Evolutionary conservation across 176 grass and related monocot species (phyloP), one percentile per base, ranked within the genome.

Genomic region (Tillandsia leiboldiana): DNA sequence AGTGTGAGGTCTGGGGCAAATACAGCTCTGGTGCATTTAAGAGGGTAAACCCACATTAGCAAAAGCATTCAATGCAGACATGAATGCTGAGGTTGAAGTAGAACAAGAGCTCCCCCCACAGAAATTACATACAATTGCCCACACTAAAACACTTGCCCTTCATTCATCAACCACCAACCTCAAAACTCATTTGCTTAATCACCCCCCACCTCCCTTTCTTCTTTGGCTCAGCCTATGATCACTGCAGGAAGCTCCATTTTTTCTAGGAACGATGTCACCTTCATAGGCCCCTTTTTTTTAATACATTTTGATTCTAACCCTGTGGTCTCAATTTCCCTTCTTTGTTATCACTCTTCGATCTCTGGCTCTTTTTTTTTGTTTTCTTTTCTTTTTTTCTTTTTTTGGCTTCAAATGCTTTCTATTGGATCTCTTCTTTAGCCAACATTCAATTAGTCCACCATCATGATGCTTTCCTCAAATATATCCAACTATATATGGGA

Each of bases 111-210:
- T 10, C 20, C n/a, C 56, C 56, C 20, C n/a, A 14, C 56, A 22
- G 9, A 22, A 59, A n/a, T 18, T n/a, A 56, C 52, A 42, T 42
- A 42, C 4, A 42, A 42, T n/a, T n/a, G 13, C 52, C 9, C 52
- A 59, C 15, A 59, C 10, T 8, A n/a, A 58, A 4, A 59, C 56
- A 59, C n/a, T 13, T 59, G 56, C 56, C 20, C n/a, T 0, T 59
- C n/a, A 9, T 59, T 59, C 56, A 59, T 27, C 49, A 23, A 67
- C 29, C 26, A 28, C 50, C 53, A 76, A 76, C 73, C 49, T 33
- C 24, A 70, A 18, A 18, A 53, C 26, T 12, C 50, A 62, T 69
- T 61, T 61, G 56, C 56, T 1, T 59, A 20, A 13, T 17, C 14
- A 22, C 54, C 54, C 56, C 56, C 14, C n/a, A 9, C 56, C 7